Percentiles rank a stretch among this genome's conserved stretches.
Conservation (phyloP, 371 early-diverging fungal genomes). For the Rhizopus microsporus region DNA sequence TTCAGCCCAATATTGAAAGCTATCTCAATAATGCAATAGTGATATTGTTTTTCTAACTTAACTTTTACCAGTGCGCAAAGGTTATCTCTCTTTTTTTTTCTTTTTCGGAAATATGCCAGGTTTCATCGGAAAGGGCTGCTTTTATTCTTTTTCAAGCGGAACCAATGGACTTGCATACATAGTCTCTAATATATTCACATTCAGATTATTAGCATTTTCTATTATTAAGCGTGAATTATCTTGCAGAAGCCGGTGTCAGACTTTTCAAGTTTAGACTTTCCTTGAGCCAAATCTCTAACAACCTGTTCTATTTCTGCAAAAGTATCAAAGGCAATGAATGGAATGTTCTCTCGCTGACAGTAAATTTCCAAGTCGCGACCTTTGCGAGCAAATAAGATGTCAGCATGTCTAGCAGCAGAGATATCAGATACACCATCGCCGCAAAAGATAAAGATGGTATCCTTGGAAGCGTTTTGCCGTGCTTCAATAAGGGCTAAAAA, state of each 20-base stretch:
- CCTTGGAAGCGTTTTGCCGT: slow-evolving; percentile 32
- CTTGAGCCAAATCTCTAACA: slow-evolving; percentile 31
- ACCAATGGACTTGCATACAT: no score
- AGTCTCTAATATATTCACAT: no score
- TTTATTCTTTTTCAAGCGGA: no score
- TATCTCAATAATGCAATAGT: no score
- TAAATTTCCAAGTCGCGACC: slow-evolving; percentile 65
- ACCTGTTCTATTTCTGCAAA: slow-evolving; percentile 49
- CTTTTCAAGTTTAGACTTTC: slow-evolving; percentile 31
- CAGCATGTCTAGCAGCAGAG: slow-evolving; percentile 68
- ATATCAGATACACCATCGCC: slow-evolving; percentile 76
- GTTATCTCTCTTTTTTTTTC: no score
- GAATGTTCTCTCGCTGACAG: slow-evolving; percentile 56
- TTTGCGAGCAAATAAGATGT: slow-evolving; percentile 63
- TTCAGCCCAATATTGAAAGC: no score
- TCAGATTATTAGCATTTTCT: neutral
- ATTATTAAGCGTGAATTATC: slow-evolving; percentile 28
- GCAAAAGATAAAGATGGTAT: slow-evolving; percentile 58
- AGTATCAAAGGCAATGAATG: slow-evolving; percentile 54
- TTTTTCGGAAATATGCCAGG: no score
- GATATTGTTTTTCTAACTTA: no score
- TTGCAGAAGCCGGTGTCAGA: slow-evolving; percentile 40
- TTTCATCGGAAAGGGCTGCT: no score
- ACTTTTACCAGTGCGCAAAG: no score
- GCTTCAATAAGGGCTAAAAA: slow-evolving; percentile 37